Conservation (phyloP, 78 protist genomes). For the Creolimax fragrantissima region DNA sequence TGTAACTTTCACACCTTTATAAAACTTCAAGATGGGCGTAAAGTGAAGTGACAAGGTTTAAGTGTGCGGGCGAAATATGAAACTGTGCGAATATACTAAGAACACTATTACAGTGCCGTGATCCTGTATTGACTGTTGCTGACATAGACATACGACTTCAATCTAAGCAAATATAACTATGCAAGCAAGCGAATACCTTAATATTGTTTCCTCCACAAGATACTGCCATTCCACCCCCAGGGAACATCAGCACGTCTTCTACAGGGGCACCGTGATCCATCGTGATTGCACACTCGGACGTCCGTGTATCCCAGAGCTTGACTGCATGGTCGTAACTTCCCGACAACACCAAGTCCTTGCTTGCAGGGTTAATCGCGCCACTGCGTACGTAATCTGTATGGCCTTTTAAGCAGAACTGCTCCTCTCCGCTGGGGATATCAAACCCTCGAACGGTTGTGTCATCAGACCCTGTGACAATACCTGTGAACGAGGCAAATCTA, state of each 20-base stretch:
- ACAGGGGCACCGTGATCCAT: conserved; percentile 50
- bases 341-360: not conserved
- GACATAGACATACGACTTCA: too few relatives aligned
- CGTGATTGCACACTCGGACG: not conserved
- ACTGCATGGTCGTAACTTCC: conserved; percentile 57
- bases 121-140: too few relatives aligned
- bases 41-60: too few relatives aligned
- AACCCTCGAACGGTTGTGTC: not conserved
- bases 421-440: conserved; percentile 11
- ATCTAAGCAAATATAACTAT: too few relatives aligned
- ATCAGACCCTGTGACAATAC: not conserved
- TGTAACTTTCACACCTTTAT: too few relatives aligned
- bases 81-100: too few relatives aligned
- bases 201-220: conserved; percentile 2
- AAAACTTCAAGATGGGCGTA: too few relatives aligned
- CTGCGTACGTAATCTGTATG: conserved; percentile 29
- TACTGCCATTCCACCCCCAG: conserved; percentile 16
- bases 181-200: not conserved
- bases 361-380: not conserved
- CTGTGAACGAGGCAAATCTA: not conserved
- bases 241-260: conserved; percentile 24
- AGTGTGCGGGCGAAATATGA: too few relatives aligned
- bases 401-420: not conserved
- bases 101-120: too few relatives aligned
- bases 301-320: conserved; percentile 45